Percentiles rank a stretch among this genome's conserved stretches.
phyloP scores from a whole-genome alignment of 2,329 filamentous ascomycete genomes.

The Hymenoscyphus occultus region DNA sequence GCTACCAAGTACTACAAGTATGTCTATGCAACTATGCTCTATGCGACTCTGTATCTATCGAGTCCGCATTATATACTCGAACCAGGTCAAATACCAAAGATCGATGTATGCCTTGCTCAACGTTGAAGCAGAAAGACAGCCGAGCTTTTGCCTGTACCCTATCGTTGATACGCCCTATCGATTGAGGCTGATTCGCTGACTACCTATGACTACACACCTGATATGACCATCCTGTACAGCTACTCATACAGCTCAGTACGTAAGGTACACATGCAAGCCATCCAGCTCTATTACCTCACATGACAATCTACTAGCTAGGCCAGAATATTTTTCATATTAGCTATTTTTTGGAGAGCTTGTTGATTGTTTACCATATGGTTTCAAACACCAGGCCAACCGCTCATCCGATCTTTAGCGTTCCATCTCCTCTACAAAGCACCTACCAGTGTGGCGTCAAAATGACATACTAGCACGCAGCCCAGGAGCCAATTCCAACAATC shows the following conservation, averaged over 20 bases:
- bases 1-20: no score
- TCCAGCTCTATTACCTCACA: not conserved
- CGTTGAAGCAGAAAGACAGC: not conserved
- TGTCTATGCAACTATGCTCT: no score
- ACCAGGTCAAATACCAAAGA: no score
- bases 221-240: not conserved
- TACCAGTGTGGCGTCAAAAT: not conserved
- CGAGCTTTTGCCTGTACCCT: not conserved
- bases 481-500: no score
- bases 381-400: not conserved
- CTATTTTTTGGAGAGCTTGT: no score
- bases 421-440: not conserved
- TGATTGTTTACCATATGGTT: not conserved
- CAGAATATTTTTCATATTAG: not conserved
- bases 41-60: no score
- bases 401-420: not conserved
- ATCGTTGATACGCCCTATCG: constrained; percentile 9
- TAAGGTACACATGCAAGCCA: not conserved
- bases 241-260: not conserved
- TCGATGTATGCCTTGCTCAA: not conserved
- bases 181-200: constrained; percentile 22
- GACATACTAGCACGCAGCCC: not conserved
- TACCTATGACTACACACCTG: no score
- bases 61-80: no score
- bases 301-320: no score